Evolutionary conservation across 2,329 filamentous ascomycete species (phyloP), one percentile per base, ranked within the genome.

Genomic region (Fusarium anthophilum): DNA sequence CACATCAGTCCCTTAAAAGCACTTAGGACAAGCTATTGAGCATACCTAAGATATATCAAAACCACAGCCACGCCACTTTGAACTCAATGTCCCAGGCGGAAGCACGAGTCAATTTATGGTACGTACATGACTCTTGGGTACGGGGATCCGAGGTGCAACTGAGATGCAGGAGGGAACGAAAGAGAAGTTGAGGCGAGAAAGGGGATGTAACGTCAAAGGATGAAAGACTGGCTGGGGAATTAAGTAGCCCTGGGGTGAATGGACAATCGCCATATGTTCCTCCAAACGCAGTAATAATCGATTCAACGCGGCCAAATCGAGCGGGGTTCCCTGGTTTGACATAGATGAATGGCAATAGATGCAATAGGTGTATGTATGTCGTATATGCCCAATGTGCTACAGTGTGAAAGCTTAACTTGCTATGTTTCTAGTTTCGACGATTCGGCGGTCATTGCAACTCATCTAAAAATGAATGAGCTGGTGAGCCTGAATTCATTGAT

Each of bases 161-260:
- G 60, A 74, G 38, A 73, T 65, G 58, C 63, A 57, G 41, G 60
- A 55, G 38, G 38, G 57, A 59, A 59, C 47, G 55, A 63, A 56
- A 32, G 30, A 50, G 26, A 54, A 37, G 47, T 53, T 58, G 60
- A 74, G 50, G 66, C 69, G 68, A 73, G 64, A 70, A 63, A 59
- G 56, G 51, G 30, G 63, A 73, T 64, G 62, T 72, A 60, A 28
- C 66, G 63, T 61, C 65, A 73, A 48, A 57, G 62, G 58, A 64
- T 32, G 35, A 59, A 74, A 58, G 63, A 66, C 57, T 70, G 45
- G n/a, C 57, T 68, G 38, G 65, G 60, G 53, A 53, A 64, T 67
- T 51, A 69, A 58, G 72, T 72, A 75, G 72, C 69, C 54, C 58
- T 39, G 55, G 30, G 43, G 41, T 53, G 37, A 62, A 63, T 58